These are phyloP conservation scores for Backusella australiensis DNA, from an alignment of 192 early-diverging fungal species.

Conservation along the genomic window DNA sequence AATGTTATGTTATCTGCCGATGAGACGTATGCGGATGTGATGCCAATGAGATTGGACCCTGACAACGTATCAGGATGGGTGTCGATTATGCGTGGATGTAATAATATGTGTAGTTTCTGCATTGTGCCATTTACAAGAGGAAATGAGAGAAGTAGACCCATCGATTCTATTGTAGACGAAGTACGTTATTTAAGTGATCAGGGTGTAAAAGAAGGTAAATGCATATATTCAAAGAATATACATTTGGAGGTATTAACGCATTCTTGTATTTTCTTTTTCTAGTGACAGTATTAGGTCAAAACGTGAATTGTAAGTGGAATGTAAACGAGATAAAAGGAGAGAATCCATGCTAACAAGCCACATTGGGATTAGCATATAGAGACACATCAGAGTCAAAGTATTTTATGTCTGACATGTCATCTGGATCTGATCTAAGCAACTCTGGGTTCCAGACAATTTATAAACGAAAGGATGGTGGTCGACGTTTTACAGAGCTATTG, in stretches of 20 bases:
- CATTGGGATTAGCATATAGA: slow-evolving; percentile 47
- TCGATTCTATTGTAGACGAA: slow-evolving; percentile 68
- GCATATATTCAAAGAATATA: background rate
- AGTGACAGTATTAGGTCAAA: slow-evolving; percentile 75
- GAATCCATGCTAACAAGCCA: background rate
- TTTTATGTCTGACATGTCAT: slow-evolving; percentile 34
- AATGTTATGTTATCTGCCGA: slow-evolving; percentile 81
- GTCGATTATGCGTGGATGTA: slow-evolving; percentile 78
- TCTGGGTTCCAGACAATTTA: slow-evolving; percentile 78
- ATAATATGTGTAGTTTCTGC: slow-evolving; percentile 82
- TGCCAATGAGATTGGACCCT: slow-evolving; percentile 64
- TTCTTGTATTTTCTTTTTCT: background rate
- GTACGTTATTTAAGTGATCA: slow-evolving; percentile 59
- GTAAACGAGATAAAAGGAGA: background rate
- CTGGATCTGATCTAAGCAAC: slow-evolving; percentile 44
- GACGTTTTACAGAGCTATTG: slow-evolving; percentile 72
- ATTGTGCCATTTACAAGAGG: slow-evolving; percentile 79
- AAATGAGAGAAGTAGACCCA: slow-evolving; percentile 67
- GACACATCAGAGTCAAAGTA: slow-evolving; percentile 60
- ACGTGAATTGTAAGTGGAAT: slow-evolving; percentile 60
- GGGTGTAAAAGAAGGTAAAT: slow-evolving; percentile 56
- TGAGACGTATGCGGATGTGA: slow-evolving; percentile 78
- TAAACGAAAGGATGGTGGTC: slow-evolving; percentile 69
- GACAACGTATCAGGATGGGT: slow-evolving; percentile 68
- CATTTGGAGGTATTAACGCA: background rate